Evolutionary conservation across 306 rosid species (phyloP).

Genomic region (Gleditsia sinensis): DNA sequence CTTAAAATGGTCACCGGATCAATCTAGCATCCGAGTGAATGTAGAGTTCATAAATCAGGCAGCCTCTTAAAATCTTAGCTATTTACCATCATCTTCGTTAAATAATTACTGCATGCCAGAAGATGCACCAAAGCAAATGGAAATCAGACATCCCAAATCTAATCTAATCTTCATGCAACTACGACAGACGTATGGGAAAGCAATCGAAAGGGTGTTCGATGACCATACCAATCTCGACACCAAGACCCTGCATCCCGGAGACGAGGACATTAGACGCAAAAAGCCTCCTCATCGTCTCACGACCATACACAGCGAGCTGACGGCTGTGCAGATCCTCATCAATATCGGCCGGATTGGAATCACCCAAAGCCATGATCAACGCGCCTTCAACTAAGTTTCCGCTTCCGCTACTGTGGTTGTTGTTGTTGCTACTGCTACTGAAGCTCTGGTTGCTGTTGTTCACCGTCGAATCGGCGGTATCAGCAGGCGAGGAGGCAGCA

Average conservation of each 20-base stretch:
- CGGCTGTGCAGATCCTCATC: slow-evolving; percentile 99
- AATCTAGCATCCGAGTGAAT: not conserved
- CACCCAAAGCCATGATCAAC: slow-evolving; percentile 66
- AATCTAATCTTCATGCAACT: not conserved
- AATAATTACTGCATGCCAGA: not conserved
- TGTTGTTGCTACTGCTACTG: slow-evolving; percentile 24
- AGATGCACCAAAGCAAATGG: not conserved
- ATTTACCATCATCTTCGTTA: not conserved
- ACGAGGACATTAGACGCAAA: slow-evolving; percentile 78
- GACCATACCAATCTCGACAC: slow-evolving; percentile 85
- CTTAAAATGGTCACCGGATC: not conserved
- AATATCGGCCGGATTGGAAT: slow-evolving; percentile 55
- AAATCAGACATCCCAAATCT: not conserved
- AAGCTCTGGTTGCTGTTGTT: slow-evolving; percentile 39
- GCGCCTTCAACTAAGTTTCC: slow-evolving; percentile 36
- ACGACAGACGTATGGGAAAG: not conserved
- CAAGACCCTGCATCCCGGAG: slow-evolving; percentile 94
- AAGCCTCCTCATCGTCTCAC: slow-evolving; percentile 91
- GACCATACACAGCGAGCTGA: slow-evolving; percentile 94
- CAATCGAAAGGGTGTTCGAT: not conserved
- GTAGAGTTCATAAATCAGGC: slow-evolving; percentile 5
- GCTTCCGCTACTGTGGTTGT: slow-evolving; percentile 37
- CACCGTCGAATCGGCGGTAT: slow-evolving; percentile 54
- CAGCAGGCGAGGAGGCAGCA: slow-evolving; percentile 37
- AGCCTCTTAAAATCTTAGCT: not conserved